Evolutionary conservation across 345 rosid species (phyloP), one percentile per base, ranked within the genome.

Genomic region (Kandelia obovata): DNA sequence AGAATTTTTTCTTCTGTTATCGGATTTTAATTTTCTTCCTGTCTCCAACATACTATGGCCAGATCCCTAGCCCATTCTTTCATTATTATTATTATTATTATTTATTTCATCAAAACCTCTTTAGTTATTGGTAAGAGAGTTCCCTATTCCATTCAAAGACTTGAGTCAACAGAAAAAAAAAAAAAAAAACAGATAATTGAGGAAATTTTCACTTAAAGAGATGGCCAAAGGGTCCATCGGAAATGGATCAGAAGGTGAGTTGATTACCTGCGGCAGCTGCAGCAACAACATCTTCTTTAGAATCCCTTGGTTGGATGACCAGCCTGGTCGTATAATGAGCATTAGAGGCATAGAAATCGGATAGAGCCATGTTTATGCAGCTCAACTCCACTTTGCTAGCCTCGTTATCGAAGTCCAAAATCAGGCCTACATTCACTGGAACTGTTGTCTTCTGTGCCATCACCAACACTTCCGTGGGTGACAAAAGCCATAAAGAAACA

Each of bases 371-470:
- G 43, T 83, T 65, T 21, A 89, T 78, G 71, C 92, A 84, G 2
- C 81, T 81, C 83, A 79, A 55, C 1, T 37, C 46, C 20, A 76
- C 27, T 23, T 73, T 78, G 30, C 75, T 85, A 5, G 46, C 8
- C 8, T 0, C n/a, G 0, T 9, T 25, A 27, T 85, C 83, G 13
- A 75, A 23, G 61, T 88, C 85, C 4, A 89, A 75, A 75, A 86
- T 75, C 64, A 86, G 80, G 5, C 91, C 91, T 0, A 88, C 84
- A 1, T 72, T 70, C 34, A 87, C 86, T 35, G 73, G 68, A 3
- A 64, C 26, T 21, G 49, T 21, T 43, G 55, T 58, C 13, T 64
- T 75, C 53, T 66, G 58, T 2, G 76, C 61, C 72, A 65, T 28
- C 11, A 43, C 28, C 28, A 27, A 10, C 47, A 20, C 20, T 65